A percentile compares a stretch with the other conserved stretches of the same genome.
These are phyloP conservation scores for Asterophora lycoperdoides DNA, from an alignment of 768 basidiomycete species.

Conservation along the genomic window DNA sequence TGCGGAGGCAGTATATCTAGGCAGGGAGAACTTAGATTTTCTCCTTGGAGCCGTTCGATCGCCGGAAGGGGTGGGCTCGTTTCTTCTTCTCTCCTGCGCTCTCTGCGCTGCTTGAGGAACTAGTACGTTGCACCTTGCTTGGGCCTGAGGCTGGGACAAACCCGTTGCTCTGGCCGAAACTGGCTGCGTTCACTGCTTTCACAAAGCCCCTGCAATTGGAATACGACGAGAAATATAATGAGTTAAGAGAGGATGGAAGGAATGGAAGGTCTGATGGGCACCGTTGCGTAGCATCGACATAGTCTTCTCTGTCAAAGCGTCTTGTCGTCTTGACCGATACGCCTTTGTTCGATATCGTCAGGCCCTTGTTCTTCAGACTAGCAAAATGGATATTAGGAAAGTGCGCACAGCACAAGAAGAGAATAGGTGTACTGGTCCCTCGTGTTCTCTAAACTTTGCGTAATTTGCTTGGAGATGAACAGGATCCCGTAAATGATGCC, in stretches of 20 bases:
- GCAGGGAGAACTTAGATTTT: neutral
- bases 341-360: conserved; percentile 54
- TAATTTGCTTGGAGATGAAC: conserved; percentile 33
- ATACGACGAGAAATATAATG: too few relatives aligned
- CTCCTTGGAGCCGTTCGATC: conserved; percentile 1
- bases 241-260: neutral
- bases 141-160: neutral
- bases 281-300: conserved; percentile 74
- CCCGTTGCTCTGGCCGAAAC: conserved; percentile 30
- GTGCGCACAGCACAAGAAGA: neutral
- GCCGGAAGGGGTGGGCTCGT: neutral
- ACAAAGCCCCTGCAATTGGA: conserved; percentile 42
- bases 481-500: conserved; percentile 43
- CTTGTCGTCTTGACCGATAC: conserved; percentile 62
- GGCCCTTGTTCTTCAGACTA: conserved; percentile 55
- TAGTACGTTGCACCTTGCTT: neutral
- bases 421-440: conserved; percentile 46
- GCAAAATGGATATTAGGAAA: neutral
- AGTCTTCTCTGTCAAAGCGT: conserved; percentile 56
- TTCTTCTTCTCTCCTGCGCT: conserved; percentile 3
- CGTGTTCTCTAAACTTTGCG: conserved; percentile 41
- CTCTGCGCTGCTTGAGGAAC: conserved; percentile 3
- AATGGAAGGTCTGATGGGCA: conserved; percentile 23
- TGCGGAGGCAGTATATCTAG: neutral
- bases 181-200: conserved; percentile 45